These are phyloP conservation scores for Aspergillus candidus DNA, from an alignment of 2,329 filamentous ascomycete species.

Conservation along the genomic window DNA sequence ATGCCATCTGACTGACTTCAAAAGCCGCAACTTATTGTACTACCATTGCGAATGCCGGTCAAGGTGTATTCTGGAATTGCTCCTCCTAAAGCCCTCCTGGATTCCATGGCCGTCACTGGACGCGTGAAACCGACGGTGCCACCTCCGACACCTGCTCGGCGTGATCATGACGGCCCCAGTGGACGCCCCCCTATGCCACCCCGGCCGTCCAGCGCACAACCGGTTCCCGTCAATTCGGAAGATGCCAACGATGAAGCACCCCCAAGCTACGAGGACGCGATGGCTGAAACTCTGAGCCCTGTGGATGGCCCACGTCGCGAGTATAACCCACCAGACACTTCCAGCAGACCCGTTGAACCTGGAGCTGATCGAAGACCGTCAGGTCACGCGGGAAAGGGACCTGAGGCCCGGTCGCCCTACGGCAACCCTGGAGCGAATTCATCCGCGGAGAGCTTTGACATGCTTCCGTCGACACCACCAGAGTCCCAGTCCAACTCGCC, in stretches of 20 bases:
- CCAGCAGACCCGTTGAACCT: slow-evolving; percentile 25
- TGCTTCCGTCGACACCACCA: slow-evolving; percentile 33
- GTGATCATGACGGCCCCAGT: slow-evolving; percentile 11
- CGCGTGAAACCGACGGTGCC: slow-evolving; percentile 19
- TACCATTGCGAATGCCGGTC: slow-evolving; percentile 73
- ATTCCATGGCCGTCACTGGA: slow-evolving; percentile 49
- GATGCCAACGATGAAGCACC: slow-evolving; percentile 64
- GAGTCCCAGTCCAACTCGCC: slow-evolving; percentile 31
- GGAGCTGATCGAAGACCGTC: slow-evolving; percentile 35
- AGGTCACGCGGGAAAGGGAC: slow-evolving; percentile 24
- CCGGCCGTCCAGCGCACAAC: slow-evolving; percentile 28
- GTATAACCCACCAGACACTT: slow-evolving; percentile 41
- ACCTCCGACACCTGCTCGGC: slow-evolving; percentile 17
- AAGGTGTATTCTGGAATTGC: slow-evolving; percentile 83
- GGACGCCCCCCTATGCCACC: slow-evolving; percentile 38
- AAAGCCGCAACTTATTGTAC: slow-evolving; percentile 65
- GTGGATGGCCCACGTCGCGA: slow-evolving; percentile 61
- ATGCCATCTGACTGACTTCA: slow-evolving; percentile 13
- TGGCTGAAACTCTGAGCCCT: slow-evolving; percentile 70
- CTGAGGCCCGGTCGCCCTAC: slow-evolving; percentile 21
- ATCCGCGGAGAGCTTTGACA: slow-evolving; percentile 36
- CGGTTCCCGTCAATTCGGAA: slow-evolving; percentile 19
- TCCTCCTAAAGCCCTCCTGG: slow-evolving; percentile 69
- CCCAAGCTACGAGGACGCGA: slow-evolving; percentile 88
- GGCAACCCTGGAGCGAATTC: slow-evolving; percentile 19